Base-by-base conservation (phyloP, 768 basidiomycete species). In the Amanita polypyramis region DNA sequence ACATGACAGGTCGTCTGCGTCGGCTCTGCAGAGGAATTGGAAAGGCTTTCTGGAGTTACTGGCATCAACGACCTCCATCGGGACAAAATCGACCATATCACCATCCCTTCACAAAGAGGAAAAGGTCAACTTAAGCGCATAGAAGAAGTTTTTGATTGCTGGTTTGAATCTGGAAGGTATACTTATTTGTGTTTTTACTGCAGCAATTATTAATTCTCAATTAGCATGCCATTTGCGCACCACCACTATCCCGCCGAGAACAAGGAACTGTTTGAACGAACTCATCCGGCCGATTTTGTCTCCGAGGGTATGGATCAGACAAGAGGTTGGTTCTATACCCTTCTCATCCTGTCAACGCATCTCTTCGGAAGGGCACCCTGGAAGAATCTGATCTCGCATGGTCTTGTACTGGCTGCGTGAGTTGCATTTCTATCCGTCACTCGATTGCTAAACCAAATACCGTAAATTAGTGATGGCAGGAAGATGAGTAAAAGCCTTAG, bases 241-340 rank as follows among this genome's bases (percentile, higher is more conserved):
- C 73, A 80, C 10, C 96, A 99, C 63, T 98, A 96, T 73, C 96
- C 96, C 9, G 98, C 98, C 63, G 96, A 98, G 67, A 97, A 98
- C 66, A 84, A 87, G 64, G 85, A 88, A 25, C 68, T 78, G 36
- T 96, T 96, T 60, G 82, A 93, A 60, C 69, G 67, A 6, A 80
- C 79, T 6, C 94, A 89, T 72, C 96, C 95, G 2, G 96, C 94
- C 3, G 86, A 98, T 60, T 99, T 99, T 62, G 84, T 98, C 23
- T 95, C 88, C 5, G 96, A 99, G 65, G 95, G 94, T 58, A 95
- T 99, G 53, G 96, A 99, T 64, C 96, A 99, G 67, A 98, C 95
- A 21, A 81, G 96, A 57, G 96, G 96, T 19, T 99, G 96, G 96
- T 99, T 99, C 77, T 99, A 99, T 70, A 98, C 96, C 2, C 68